Percentiles rank a stretch among this genome's conserved stretches.
These are phyloP conservation scores for Cochlearia excelsa DNA, from an alignment of 345 rosid species.

Conservation along the genomic window DNA sequence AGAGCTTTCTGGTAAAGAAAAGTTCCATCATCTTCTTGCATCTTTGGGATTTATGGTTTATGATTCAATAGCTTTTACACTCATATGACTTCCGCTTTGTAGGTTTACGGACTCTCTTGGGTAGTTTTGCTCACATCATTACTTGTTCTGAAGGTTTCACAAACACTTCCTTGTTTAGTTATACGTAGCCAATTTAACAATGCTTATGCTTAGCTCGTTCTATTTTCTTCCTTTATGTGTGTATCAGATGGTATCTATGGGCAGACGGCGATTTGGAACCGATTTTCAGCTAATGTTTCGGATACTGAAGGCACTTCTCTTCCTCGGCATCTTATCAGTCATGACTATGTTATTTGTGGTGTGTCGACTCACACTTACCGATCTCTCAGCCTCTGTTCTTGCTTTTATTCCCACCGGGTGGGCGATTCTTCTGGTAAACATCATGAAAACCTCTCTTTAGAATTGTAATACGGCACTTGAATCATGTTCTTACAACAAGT, in stretches of 20 bases:
- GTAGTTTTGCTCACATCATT: constrained; percentile 58
- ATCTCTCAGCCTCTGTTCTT: constrained; percentile 68
- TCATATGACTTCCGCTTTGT: constrained; percentile 19
- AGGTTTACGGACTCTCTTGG: constrained; percentile 97
- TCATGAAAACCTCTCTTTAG: constrained; percentile 6
- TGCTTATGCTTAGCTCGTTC: not conserved
- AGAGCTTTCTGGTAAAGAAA: constrained; percentile 53
- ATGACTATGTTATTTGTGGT: constrained; percentile 80
- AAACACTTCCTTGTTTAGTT: not conserved
- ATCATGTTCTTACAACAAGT: constrained; percentile 1
- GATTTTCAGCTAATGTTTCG: constrained; percentile 90
- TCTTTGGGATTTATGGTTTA: constrained; percentile 1
- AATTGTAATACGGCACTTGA: not conserved
- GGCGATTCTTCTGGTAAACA: constrained; percentile 79
- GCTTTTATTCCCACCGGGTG: constrained; percentile 89
- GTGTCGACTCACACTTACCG: constrained; percentile 55
- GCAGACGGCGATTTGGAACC: constrained; percentile 66
- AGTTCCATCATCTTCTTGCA: constrained; percentile 12
- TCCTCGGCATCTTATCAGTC: constrained; percentile 78
- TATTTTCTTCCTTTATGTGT: not conserved
- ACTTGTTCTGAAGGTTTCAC: constrained; percentile 71
- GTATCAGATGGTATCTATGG: constrained; percentile 78
- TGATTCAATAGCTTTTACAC: constrained; percentile 1
- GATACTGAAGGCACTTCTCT: constrained; percentile 87
- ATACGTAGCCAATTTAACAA: not conserved